Evolutionary conservation across 1,284 basidiomycete species (phyloP), one percentile per base, ranked within the genome.

Genomic region (Coriolopsis trogii): DNA sequence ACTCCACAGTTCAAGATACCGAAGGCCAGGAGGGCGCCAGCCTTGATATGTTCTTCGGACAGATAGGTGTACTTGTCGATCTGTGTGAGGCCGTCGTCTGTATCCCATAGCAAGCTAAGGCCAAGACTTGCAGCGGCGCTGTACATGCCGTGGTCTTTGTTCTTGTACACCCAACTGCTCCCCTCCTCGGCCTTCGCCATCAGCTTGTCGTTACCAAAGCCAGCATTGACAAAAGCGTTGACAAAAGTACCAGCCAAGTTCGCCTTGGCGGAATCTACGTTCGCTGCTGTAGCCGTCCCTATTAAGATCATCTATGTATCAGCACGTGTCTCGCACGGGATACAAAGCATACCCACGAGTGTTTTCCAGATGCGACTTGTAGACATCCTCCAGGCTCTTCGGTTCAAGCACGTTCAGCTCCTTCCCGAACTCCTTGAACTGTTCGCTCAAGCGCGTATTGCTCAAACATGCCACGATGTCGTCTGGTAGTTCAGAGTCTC

Each of bases 21-120:
- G 34, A 91, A 98, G 0, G 97, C 97, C 26, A 99, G 82, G 50
- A 98, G 82, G 1, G 96, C 95, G 51, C 97, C 97, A 21, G 96
- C 93, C 77, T 98, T 98, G 79, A 99, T 98, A 69, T 95, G 82
- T 70, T 99, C 97, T 65, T 99, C 96, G 7, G 89, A 75, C 0
- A 93, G 95, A 72, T 99, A 99, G 3, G 95, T 94, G 75, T 98
- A 99, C 73, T 95, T 98, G 79, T 99, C 97, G 60, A 98, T 90
- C 63, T 96, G 92, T 68, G 87, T 90, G 50, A 99, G 80, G 64
- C 97, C 97, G 52, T 90, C 82, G 55, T 99, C 97, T 24, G 93
- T 93, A 70, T 99, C 95, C 97, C 97, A 99, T 2, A 99, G 78
- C 61, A 98, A 76, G 70, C 90, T 91, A 51, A 99, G 79, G 41